Evolutionary conservation across 2,329 filamentous ascomycete species (phyloP).

Genomic region (Colletotrichum cereale): DNA sequence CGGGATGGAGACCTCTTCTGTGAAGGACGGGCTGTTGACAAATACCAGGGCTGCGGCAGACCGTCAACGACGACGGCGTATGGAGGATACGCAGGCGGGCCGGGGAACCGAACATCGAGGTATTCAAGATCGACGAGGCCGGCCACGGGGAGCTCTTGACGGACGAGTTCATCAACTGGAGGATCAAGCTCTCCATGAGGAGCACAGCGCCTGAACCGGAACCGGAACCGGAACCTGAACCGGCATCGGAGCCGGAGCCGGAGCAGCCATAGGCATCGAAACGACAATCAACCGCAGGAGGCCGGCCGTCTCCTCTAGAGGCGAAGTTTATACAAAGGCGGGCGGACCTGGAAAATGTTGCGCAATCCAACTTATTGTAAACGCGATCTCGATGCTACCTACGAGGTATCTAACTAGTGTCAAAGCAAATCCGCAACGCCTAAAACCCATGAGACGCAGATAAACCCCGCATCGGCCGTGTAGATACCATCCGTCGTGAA

Average conservation of each 20-base stretch:
- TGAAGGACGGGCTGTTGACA: constrained; percentile 5
- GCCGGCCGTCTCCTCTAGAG: neutral
- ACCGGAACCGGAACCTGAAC: constrained; percentile 27
- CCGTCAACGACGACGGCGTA: constrained; percentile 77
- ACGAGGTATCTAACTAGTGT: constrained; percentile 37
- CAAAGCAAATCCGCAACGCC: constrained; percentile 28
- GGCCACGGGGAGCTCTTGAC: constrained; percentile 84
- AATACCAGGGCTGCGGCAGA: constrained; percentile 70
- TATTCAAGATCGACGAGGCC: constrained; percentile 78
- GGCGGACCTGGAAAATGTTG: neutral
- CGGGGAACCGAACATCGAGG: constrained; percentile 75
- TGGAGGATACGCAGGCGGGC: constrained; percentile 82
- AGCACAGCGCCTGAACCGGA: constrained; percentile 43
- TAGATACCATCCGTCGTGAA: constrained; percentile 39
- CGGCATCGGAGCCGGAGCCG: neutral
- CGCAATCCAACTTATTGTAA: constrained; percentile 21
- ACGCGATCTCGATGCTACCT: constrained; percentile 33
- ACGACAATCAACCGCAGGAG: neutral
- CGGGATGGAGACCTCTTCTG: neutral
- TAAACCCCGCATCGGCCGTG: constrained; percentile 29
- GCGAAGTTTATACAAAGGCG: neutral
- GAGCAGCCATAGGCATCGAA: constrained; percentile 2
- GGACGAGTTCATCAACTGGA: constrained; percentile 82
- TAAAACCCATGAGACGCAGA: constrained; percentile 24
- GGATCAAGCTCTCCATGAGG: constrained; percentile 64